phyloP scores from a whole-genome alignment of 257 asterid genomes.

The Solanum phureja region DNA sequence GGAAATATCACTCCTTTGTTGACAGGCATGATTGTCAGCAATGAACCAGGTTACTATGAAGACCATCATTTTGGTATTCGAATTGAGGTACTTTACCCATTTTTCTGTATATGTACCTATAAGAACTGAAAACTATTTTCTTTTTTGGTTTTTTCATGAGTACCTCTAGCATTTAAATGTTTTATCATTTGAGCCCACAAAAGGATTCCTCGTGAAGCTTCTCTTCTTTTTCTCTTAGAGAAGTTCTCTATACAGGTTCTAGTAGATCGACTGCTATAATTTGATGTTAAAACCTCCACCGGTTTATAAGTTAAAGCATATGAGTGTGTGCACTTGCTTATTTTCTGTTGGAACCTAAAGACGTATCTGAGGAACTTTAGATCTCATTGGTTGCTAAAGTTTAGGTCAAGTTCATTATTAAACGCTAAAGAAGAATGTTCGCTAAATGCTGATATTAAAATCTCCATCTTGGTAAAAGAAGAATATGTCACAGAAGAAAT shows the following conservation, averaged over 20 bases:
- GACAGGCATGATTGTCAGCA: constrained; percentile 95
- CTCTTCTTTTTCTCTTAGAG: background rate
- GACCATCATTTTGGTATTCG: constrained; percentile 95
- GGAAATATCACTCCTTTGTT: constrained; percentile 87
- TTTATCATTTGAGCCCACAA: background rate
- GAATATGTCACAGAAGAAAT: background rate
- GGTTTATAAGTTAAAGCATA: background rate
- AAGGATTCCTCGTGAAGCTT: background rate
- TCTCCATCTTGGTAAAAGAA: background rate
- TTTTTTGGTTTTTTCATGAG: background rate
- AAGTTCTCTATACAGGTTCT: background rate
- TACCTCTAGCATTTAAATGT: background rate
- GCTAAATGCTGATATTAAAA: background rate
- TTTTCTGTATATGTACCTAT: background rate
- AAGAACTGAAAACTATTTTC: background rate
- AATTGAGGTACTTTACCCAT: constrained; percentile 59
- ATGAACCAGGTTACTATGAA: constrained; percentile 98
- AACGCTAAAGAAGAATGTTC: background rate
- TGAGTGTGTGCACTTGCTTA: background rate
- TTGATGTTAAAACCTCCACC: background rate
- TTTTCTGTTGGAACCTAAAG: background rate
- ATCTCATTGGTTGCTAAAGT: background rate
- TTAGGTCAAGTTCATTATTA: background rate
- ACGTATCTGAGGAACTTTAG: background rate
- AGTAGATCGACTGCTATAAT: background rate